These are phyloP conservation scores for Amanita thiersii DNA, from an alignment of 768 basidiomycete genomes.

Conservation along the genomic window DNA sequence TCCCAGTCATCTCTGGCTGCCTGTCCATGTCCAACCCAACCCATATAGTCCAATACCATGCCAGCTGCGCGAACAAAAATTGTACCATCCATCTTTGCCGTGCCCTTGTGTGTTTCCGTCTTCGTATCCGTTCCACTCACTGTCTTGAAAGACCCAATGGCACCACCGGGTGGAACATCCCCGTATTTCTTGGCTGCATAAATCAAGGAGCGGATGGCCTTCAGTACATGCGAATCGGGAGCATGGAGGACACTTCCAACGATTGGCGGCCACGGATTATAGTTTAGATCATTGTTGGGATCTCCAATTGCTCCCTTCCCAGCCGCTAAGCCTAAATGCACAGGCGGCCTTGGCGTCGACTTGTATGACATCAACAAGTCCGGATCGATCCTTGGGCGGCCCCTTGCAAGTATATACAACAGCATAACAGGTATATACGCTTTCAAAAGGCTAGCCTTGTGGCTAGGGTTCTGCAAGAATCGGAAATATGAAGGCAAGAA, in stretches of 20 bases:
- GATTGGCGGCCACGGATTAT: conserved; percentile 47
- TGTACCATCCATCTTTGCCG: conserved; percentile 41
- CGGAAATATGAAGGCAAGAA: conserved; percentile 37
- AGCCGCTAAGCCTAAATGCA: conserved; percentile 7
- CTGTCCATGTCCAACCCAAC: conserved; percentile 50
- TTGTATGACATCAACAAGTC: conserved; percentile 38
- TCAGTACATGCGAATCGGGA: conserved; percentile 44
- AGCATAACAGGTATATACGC: conserved; percentile 31
- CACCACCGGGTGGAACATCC: conserved; percentile 25
- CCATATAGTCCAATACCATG: conserved; percentile 43
- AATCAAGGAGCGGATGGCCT: conserved; percentile 39
- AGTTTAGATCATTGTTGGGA: conserved; percentile 24
- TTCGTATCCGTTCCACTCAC: conserved; percentile 16
- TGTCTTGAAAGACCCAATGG: conserved; percentile 32
- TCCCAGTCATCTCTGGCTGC: conserved; percentile 40
- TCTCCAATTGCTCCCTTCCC: conserved; percentile 23
- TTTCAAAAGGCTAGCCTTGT: conserved; percentile 39
- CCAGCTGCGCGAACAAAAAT: conserved; percentile 52
- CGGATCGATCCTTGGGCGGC: conserved; percentile 44
- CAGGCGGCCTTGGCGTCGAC: conserved; percentile 31
- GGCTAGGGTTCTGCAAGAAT: conserved; percentile 20
- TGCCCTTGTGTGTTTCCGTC: conserved; percentile 38
- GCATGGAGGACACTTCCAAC: conserved; percentile 37
- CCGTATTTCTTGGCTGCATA: conserved; percentile 43
- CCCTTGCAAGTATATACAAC: conserved; percentile 30